phyloP scores from a whole-genome alignment of 306 rosid species.

The Amphicarpaea edgeworthii region DNA sequence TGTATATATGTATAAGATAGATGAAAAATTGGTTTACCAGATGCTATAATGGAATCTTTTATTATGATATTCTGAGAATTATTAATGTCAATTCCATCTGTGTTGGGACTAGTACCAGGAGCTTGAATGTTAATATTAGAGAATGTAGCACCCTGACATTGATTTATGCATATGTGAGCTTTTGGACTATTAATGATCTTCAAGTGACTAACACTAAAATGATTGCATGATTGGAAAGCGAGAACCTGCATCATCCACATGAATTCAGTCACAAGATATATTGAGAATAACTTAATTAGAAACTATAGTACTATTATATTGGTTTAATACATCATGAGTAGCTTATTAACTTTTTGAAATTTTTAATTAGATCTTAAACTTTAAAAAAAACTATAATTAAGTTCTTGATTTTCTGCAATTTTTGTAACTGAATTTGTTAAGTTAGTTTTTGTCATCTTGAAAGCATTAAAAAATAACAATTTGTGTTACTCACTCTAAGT shows the following conservation, averaged over 20 bases:
- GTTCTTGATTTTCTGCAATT: no score
- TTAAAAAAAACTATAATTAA: no score
- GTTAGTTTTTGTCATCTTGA: no score
- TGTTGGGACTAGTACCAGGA: conserved; percentile 11
- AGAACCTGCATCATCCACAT: conserved; percentile 10
- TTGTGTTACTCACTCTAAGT: no score
- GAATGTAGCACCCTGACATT: conserved; percentile 5
- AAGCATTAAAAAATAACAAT: no score
- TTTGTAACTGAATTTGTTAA: no score
- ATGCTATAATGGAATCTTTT: conserved; percentile 26
- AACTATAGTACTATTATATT: no score
- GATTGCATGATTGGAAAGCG: conserved; percentile 14
- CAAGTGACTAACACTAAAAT: conserved; percentile 5
- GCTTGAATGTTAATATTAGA: conserved; percentile 20
- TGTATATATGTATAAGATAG: background rate
- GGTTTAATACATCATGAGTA: no score
- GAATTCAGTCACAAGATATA: background rate
- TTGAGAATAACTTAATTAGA: no score
- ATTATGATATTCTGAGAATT: conserved; percentile 26
- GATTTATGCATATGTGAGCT: conserved; percentile 33
- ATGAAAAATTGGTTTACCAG: conserved; percentile 44
- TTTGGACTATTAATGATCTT: conserved; percentile 24
- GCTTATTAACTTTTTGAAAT: no score
- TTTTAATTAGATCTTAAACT: no score
- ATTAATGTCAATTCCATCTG: conserved; percentile 25